Percentiles rank a stretch among this genome's conserved stretches.
phyloP scores from a whole-genome alignment of 169 alveolate genomes.

The Perkinsus chesapeaki region DNA sequence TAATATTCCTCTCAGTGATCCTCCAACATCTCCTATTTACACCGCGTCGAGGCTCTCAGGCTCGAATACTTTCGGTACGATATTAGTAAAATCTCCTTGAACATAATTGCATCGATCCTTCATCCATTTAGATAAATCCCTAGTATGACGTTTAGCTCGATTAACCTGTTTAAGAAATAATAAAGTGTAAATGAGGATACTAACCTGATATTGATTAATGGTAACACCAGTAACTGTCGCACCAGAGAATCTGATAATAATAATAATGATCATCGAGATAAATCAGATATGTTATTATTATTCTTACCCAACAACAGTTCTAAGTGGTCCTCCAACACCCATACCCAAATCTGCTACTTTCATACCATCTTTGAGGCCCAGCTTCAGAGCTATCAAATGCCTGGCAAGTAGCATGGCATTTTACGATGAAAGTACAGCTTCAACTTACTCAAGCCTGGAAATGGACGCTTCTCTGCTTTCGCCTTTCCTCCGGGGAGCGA shows the following conservation, averaged over 20 bases:
- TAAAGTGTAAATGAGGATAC: background rate
- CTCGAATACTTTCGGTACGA: background rate
- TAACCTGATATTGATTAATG: background rate
- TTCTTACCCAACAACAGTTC: slow-evolving; percentile 2
- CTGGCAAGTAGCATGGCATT: background rate
- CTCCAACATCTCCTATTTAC: background rate
- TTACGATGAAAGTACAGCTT: background rate
- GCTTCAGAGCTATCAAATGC: background rate
- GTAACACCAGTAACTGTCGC: background rate
- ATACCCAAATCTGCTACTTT: background rate
- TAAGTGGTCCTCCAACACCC: slow-evolving; percentile 4
- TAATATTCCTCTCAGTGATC: background rate
- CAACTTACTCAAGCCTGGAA: background rate
- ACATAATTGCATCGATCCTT: background rate
- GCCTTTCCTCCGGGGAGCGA: background rate
- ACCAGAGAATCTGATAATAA: background rate
- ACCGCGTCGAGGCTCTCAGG: background rate
- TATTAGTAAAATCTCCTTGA: background rate
- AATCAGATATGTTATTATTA: background rate
- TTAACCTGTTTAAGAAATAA: background rate
- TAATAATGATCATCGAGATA: background rate
- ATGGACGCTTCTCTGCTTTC: background rate
- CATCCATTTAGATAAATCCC: background rate
- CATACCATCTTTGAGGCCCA: background rate
- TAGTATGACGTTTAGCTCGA: background rate